Base-by-base conservation (phyloP, 2,329 filamentous ascomycete genomes). In the Cercospora berteroae region DNA sequence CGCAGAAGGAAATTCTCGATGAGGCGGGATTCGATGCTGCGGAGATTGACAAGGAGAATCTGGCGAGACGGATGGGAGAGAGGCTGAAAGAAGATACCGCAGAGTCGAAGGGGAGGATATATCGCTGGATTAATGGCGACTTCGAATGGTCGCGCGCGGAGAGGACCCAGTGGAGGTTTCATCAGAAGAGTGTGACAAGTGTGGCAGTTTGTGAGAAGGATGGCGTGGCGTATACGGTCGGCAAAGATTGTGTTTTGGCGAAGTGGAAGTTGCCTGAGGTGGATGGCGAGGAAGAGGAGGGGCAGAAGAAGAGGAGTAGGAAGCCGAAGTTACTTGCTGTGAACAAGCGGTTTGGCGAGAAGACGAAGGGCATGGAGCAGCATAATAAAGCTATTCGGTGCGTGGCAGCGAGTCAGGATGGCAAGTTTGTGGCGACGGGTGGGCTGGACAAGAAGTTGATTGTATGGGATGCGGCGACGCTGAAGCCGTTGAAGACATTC, bases 1-100 rank as follows among this genome's bases (percentile, higher is more conserved):
- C 97, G 69, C 88, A 90, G 75, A 87, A 91, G 75, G 91, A 97
- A 73, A 80, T 83, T 27, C 79, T 84, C 66, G 90, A 96, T 73
- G 90, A 93, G 71, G 86, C 86, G 63, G 95, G 93, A 44, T 99
- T 98, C 76, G 93, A 99, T 80, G 95, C 95, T 7, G 93, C 90
- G 73, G 92, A 98, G 63, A 91, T 99, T 67, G 95, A 98, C 81
- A 86, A 90, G 67, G 95, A 99, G 77, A 82, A 97, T 74, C 94
- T 99, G 74, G 93, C 94, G 50, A 66, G 73, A 63, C 78, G 78
- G 50, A 79, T 79, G 76, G 77, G 78, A 31, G 92, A 96, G 79
- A 85, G 94, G 73, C 83, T 99, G 74, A 89, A 94, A 79, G 93
- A 97, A 80, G 95, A 98, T 78, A 92, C 95, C 52, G 88, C 95